Evolutionary conservation across 192 early-diverging fungal genomes (phyloP).

Genomic region (Entomortierella chlamydospora): DNA sequence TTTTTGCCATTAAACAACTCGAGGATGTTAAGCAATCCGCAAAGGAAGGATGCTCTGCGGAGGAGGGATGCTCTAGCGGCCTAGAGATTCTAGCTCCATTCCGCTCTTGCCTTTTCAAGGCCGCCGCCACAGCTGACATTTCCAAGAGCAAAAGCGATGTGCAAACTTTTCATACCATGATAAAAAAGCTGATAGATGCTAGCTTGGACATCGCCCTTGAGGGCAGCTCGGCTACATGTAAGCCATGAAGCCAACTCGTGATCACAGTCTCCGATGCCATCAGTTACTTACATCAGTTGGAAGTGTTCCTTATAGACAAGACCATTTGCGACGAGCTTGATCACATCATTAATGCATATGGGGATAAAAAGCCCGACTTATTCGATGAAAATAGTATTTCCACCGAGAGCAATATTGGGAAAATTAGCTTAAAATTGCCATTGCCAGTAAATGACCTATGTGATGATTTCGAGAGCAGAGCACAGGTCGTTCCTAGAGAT

Average conservation of each 20-base stretch:
- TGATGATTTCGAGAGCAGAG: too few relatives aligned
- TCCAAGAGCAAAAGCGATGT: not conserved
- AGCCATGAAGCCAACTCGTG: not conserved
- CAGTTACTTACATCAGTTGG: not conserved
- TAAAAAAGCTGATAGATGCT: not conserved
- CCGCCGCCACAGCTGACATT: not conserved
- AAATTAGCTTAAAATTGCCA: not conserved
- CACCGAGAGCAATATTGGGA: not conserved
- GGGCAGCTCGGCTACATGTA: slow-evolving; percentile 3
- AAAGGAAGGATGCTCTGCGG: not conserved
- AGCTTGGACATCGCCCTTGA: not conserved
- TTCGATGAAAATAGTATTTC: not conserved
- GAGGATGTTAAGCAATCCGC: too few relatives aligned
- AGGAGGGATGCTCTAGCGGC: not conserved
- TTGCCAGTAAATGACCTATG: too few relatives aligned
- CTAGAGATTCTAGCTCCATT: slow-evolving; percentile 1
- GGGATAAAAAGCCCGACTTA: not conserved
- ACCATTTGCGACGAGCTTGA: not conserved
- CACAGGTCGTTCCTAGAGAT: too few relatives aligned
- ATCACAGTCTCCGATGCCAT: not conserved
- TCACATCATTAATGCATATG: not conserved
- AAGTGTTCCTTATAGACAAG: not conserved
- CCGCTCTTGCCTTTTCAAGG: not conserved
- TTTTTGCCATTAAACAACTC: too few relatives aligned
- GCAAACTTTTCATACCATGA: not conserved